Percentiles rank a stretch among this genome's conserved stretches.
These are phyloP conservation scores for Leishmania gerbilli DNA, from an alignment of 208 protist species.

Conservation along the genomic window DNA sequence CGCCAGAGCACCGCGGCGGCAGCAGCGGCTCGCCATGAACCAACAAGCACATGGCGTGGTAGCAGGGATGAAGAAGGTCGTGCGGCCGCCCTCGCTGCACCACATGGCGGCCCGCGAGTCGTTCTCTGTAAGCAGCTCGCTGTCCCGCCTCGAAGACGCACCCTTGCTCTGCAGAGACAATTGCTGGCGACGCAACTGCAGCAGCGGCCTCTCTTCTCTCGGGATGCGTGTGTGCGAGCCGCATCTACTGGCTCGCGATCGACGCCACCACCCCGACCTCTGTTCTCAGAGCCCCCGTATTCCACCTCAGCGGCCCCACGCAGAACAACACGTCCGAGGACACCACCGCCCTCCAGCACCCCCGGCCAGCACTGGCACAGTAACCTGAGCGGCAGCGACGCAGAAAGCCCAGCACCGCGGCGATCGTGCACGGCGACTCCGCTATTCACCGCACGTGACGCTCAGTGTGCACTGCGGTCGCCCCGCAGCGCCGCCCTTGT, in stretches of 20 bases:
- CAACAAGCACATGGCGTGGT: neutral
- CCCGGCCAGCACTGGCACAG: neutral
- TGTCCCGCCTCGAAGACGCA: neutral
- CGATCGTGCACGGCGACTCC: constrained; percentile 24
- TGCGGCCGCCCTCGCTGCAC: neutral
- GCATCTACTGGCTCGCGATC: neutral
- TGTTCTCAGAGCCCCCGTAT: neutral
- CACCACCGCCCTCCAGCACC: neutral
- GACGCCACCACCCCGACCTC: neutral
- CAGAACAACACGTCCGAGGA: neutral
- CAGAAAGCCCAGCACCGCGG: neutral
- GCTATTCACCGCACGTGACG: neutral
- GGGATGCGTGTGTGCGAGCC: neutral
- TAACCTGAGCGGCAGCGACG: neutral
- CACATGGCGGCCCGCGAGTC: neutral
- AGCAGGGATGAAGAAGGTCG: neutral
- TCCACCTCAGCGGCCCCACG: neutral
- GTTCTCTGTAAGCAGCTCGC: neutral
- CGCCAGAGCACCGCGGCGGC: neutral
- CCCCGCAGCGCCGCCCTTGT: constrained; percentile 10
- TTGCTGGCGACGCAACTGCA: neutral
- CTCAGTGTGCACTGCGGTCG: neutral
- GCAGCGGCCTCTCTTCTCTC: neutral
- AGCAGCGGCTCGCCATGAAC: neutral
- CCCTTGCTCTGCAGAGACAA: constrained; percentile 7